A percentile compares a stretch with the other conserved stretches of the same genome.
phyloP scores from a whole-genome alignment of 768 basidiomycete genomes.

The Auricularia sp. region DNA sequence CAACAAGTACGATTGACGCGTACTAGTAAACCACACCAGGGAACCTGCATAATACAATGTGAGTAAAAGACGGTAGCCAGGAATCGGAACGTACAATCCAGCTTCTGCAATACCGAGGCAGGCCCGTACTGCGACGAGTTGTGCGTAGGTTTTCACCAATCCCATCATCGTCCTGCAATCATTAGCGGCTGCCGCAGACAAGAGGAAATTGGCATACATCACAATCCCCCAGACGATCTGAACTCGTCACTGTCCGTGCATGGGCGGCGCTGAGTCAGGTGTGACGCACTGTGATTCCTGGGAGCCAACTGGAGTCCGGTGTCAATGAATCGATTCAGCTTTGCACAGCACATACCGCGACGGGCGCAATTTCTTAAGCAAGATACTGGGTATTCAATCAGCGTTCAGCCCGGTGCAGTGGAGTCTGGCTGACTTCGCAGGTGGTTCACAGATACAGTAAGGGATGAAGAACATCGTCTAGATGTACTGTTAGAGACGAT shows the following conservation, averaged over 20 bases:
- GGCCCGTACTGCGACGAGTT: constrained; percentile 47
- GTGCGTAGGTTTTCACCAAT: constrained; percentile 53
- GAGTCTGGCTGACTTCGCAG: constrained; percentile 44
- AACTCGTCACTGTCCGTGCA: not conserved
- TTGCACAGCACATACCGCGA: constrained; percentile 33
- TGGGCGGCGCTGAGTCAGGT: not conserved
- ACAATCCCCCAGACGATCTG: constrained; percentile 56
- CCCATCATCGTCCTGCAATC: constrained; percentile 50
- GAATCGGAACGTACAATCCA: constrained; percentile 27
- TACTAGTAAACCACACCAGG: constrained; percentile 70
- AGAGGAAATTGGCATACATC: constrained; percentile 30
- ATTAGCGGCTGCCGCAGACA: not conserved
- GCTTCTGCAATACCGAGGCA: constrained; percentile 59
- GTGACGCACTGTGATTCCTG: constrained; percentile 45
- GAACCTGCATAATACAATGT: constrained; percentile 22
- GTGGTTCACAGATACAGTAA: constrained; percentile 47
- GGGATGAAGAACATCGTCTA: constrained; percentile 62
- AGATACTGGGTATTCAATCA: constrained; percentile 21
- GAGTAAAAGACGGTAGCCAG: not conserved
- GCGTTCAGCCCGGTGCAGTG: not conserved
- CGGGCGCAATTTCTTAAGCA: constrained; percentile 53
- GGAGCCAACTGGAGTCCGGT: constrained; percentile 40
- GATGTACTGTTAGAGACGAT: not conserved
- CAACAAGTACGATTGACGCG: constrained; percentile 9
- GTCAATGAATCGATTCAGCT: constrained; percentile 1